Percentiles rank a stretch among this genome's conserved stretches.
Conservation (phyloP, 345 rosid species). For the Gossypium stocksii region DNA sequence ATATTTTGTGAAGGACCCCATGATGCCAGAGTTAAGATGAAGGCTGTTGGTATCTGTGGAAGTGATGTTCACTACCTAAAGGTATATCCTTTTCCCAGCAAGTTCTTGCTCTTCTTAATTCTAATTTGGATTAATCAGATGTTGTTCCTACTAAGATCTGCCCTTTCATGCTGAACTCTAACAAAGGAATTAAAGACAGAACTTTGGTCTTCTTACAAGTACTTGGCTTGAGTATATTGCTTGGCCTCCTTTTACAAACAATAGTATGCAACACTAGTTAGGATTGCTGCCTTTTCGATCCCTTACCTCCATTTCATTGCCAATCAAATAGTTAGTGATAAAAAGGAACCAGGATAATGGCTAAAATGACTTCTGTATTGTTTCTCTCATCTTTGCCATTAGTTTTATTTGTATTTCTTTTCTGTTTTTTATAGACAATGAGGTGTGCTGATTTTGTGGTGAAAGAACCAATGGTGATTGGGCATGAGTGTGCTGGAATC, state of each 20-base stretch:
- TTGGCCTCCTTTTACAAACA: neutral
- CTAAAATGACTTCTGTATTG: neutral
- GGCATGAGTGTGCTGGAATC: slow-evolving; percentile 94
- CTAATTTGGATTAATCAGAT: neutral
- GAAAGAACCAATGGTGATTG: slow-evolving; percentile 94
- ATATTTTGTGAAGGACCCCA: slow-evolving; percentile 41
- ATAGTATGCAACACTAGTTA: neutral
- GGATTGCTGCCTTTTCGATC: neutral
- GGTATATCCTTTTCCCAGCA: slow-evolving; percentile 30
- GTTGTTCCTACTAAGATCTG: neutral
- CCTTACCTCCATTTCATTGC: neutral
- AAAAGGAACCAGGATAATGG: too few relatives aligned
- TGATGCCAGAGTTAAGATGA: slow-evolving; percentile 79
- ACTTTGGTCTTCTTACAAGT: neutral
- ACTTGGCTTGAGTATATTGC: neutral
- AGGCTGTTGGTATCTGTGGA: slow-evolving; percentile 89
- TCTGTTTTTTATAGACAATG: slow-evolving; percentile 45
- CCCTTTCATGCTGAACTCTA: neutral
- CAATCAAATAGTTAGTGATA: neutral
- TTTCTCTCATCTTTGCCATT: neutral
- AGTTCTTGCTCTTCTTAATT: neutral
- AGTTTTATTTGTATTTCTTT: neutral
- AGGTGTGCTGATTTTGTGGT: slow-evolving; percentile 72
- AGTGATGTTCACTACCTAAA: slow-evolving; percentile 95
- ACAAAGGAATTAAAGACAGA: neutral